These are phyloP conservation scores for Curvularia hawaiiensis DNA, from an alignment of 2,329 filamentous ascomycete species.

Conservation along the genomic window DNA sequence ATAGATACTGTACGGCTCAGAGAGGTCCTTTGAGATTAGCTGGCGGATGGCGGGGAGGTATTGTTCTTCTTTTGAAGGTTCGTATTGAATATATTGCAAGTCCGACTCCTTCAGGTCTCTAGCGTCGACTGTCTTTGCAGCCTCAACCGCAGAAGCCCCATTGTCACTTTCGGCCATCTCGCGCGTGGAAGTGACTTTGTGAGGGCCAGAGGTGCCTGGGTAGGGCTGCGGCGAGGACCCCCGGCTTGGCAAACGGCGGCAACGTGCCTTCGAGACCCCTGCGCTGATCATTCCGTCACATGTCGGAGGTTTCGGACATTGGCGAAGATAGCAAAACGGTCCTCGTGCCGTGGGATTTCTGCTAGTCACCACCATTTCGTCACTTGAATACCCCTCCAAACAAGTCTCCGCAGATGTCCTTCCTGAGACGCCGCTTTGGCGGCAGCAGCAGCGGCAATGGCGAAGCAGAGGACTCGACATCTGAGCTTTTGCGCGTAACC, in stretches of 20 bases:
- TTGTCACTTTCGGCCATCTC: constrained; percentile 10
- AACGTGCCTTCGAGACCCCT: constrained; percentile 8
- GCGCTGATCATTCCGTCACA: constrained; percentile 23
- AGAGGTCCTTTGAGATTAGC: constrained; percentile 93
- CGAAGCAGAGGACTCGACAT: constrained; percentile 27
- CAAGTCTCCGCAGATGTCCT: constrained; percentile 38
- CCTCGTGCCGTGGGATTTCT: background rate
- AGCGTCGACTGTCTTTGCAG: background rate
- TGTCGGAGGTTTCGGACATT: constrained; percentile 12
- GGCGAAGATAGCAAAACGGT: constrained; percentile 3
- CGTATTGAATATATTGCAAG: constrained; percentile 65
- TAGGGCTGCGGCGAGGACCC: constrained; percentile 5
- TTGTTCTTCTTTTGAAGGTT: constrained; percentile 62
- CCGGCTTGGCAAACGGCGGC: constrained; percentile 12
- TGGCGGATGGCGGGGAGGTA: constrained; percentile 87
- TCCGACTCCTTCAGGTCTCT: constrained; percentile 33
- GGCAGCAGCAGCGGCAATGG: constrained; percentile 25
- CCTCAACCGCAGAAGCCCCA: background rate
- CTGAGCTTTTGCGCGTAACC: constrained; percentile 47
- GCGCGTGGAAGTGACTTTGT: constrained; percentile 2
- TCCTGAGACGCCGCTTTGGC: constrained; percentile 46
- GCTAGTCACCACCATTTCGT: background rate
- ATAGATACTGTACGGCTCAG: constrained; percentile 98
- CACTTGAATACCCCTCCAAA: background rate
- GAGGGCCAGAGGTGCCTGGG: background rate